Conservation (phyloP, 2,329 filamentous ascomycete species). For the Hypoxylon sp. region DNA sequence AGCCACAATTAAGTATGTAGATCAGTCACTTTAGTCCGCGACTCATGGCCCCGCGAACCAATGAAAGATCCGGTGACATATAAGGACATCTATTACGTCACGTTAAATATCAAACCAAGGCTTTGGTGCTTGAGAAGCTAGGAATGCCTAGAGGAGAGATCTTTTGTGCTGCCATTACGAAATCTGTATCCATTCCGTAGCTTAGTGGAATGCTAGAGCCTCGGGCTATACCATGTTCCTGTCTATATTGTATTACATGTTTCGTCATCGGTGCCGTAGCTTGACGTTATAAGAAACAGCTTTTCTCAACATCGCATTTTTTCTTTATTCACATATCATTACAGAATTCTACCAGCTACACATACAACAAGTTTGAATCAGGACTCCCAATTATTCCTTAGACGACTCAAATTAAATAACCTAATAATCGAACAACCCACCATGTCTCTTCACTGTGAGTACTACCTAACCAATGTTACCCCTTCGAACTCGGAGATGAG, state of each 20-base stretch:
- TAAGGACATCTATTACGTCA: slow-evolving; percentile 44
- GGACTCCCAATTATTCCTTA: background rate
- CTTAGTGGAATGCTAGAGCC: slow-evolving; percentile 17
- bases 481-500: slow-evolving; percentile 8
- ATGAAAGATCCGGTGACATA: slow-evolving; percentile 32
- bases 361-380: slow-evolving; percentile 16
- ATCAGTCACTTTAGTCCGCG: slow-evolving; percentile 14
- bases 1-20: slow-evolving; percentile 29
- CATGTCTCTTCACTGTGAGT: slow-evolving; percentile 74
- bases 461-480: background rate
- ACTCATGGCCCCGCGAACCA: slow-evolving; percentile 35
- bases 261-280: slow-evolving; percentile 42
- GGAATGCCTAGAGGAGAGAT: slow-evolving; percentile 7
- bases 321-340: slow-evolving; percentile 18
- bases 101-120: slow-evolving; percentile 26
- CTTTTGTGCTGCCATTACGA: slow-evolving; percentile 25
- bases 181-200: slow-evolving; percentile 24
- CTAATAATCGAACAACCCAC: slow-evolving; percentile 49
- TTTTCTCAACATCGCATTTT: slow-evolving; percentile 33
- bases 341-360: slow-evolving; percentile 5
- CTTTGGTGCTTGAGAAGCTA: slow-evolving; percentile 22
- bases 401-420: slow-evolving; percentile 19
- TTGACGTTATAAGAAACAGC: slow-evolving; percentile 42
- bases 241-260: slow-evolving; percentile 15
- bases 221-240: slow-evolving; percentile 39